Evolutionary conservation across 768 basidiomycete species (phyloP).

Genomic region (Pleurotus giganteus): DNA sequence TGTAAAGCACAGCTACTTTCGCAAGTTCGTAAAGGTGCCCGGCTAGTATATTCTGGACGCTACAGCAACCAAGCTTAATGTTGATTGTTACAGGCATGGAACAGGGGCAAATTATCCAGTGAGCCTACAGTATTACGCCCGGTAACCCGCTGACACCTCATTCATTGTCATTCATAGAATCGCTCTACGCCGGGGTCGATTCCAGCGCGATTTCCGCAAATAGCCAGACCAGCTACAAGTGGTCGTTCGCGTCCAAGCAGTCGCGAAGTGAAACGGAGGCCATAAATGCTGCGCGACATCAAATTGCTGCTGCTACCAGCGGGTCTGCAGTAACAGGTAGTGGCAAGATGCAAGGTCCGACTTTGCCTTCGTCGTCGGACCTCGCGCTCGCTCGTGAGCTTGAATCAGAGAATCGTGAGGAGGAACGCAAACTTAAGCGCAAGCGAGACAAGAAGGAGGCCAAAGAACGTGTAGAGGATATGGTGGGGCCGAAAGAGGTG

Average conservation of each 20-base stretch:
- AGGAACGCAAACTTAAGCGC: constrained; percentile 55
- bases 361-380: constrained; percentile 68
- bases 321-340: constrained; percentile 26
- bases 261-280: constrained; percentile 58
- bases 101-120: constrained; percentile 73
- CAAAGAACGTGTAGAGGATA: constrained; percentile 71
- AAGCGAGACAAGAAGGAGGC: constrained; percentile 67
- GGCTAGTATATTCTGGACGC: constrained; percentile 1
- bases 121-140: constrained; percentile 16
- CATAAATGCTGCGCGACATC: constrained; percentile 55
- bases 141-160: background rate
- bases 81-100: constrained; percentile 61
- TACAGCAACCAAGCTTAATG: background rate
- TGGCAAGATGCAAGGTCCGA: constrained; percentile 60
- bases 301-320: constrained; percentile 52
- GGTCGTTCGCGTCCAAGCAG: constrained; percentile 75
- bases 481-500: constrained; percentile 76
- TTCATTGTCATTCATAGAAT: constrained; percentile 30
- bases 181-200: constrained; percentile 61
- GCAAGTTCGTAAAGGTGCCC: constrained; percentile 82
- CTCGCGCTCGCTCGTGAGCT: constrained; percentile 68
- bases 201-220: constrained; percentile 54
- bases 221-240: constrained; percentile 80
- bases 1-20: constrained; percentile 66
- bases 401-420: constrained; percentile 45